phyloP scores from a whole-genome alignment of 139 green algal species.

The Chlamydomonas sp. region DNA sequence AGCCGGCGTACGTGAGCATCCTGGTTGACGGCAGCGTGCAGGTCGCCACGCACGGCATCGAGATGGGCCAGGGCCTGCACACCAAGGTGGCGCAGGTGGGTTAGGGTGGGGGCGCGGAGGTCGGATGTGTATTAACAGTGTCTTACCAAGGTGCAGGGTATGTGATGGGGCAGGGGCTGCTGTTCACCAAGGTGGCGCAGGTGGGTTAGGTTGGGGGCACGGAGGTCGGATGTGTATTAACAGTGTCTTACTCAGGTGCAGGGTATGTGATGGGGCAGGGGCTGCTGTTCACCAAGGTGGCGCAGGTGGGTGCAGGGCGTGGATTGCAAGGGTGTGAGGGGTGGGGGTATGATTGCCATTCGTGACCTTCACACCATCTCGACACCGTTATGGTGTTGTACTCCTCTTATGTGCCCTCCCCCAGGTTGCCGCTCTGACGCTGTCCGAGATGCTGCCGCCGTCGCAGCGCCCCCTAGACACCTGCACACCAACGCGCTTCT shows the following conservation, averaged over 20 bases:
- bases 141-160: background rate
- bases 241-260: background rate
- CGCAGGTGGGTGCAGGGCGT: background rate
- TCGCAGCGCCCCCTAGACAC: background rate
- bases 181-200: slow-evolving; percentile 18
- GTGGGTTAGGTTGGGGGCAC: background rate
- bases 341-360: too few species aligned
- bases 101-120: background rate
- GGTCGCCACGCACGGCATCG: slow-evolving; percentile 9
- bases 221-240: background rate
- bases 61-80: slow-evolving; percentile 26
- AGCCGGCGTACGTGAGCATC: slow-evolving; percentile 25
- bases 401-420: too few species aligned
- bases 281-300: slow-evolving; percentile 8
- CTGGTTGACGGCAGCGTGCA: slow-evolving; percentile 1
- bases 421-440: too few species aligned
- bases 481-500: background rate
- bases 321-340: too few species aligned
- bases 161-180: background rate
- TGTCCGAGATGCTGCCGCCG: too few species aligned
- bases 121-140: background rate
- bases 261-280: background rate
- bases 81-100: slow-evolving; percentile 18
- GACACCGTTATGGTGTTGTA: too few species aligned
- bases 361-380: too few species aligned